A percentile compares a stretch with the other conserved stretches of the same genome.
Conservation (phyloP, 345 rosid genomes). For the Anastatica hierochuntica region DNA sequence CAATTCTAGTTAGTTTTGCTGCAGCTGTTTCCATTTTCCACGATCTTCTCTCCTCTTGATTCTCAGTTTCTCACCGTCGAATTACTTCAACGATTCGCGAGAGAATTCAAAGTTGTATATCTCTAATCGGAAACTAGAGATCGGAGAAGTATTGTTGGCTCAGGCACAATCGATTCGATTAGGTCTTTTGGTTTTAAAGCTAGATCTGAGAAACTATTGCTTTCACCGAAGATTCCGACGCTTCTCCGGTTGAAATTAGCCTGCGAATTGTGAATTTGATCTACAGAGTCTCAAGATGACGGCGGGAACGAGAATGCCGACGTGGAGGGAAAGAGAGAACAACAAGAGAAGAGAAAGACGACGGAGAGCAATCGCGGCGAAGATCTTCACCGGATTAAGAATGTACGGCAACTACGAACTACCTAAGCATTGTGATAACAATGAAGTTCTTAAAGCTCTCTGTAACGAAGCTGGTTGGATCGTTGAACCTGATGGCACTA, state of each 20-base stretch:
- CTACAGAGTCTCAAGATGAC: slow-evolving; percentile 41
- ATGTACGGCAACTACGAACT: slow-evolving; percentile 77
- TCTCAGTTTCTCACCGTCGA: slow-evolving; percentile 8
- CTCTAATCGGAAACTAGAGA: not conserved
- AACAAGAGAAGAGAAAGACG: slow-evolving; percentile 79
- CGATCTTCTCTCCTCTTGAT: slow-evolving; percentile 4
- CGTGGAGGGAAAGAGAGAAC: slow-evolving; percentile 88
- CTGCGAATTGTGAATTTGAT: slow-evolving; percentile 16
- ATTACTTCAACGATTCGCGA: not conserved
- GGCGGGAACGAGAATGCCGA: slow-evolving; percentile 68
- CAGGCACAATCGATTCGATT: slow-evolving; percentile 2
- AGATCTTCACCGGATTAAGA: slow-evolving; percentile 76
- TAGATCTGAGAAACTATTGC: slow-evolving; percentile 11
- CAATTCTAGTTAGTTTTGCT: slow-evolving; percentile 1
- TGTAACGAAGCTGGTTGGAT: slow-evolving; percentile 87
- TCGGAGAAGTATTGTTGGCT: too few relatives aligned
- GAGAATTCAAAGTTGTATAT: not conserved
- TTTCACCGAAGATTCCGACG: not conserved
- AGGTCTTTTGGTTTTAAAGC: too few relatives aligned
- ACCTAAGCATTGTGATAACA: slow-evolving; percentile 89
- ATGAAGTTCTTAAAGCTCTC: slow-evolving; percentile 81
- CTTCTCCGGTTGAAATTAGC: not conserved
- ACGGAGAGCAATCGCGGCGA: slow-evolving; percentile 80
- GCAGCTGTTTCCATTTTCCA: not conserved
- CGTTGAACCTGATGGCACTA: slow-evolving; percentile 79